Base-by-base conservation (phyloP, 2,329 filamentous ascomycete species). In the Colletotrichum sp. region DNA sequence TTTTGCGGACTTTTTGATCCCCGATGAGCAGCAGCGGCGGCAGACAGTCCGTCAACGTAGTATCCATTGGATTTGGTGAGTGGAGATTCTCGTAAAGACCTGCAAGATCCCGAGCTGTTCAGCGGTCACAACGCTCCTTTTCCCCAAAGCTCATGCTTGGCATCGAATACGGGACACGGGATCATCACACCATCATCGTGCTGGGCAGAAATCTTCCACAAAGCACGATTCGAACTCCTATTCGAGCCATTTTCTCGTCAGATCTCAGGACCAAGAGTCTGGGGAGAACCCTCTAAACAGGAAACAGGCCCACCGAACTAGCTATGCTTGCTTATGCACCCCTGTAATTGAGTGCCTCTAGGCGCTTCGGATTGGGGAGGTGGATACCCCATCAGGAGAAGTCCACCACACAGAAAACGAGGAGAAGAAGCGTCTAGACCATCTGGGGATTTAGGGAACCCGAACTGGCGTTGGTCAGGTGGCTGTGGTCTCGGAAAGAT, bases 281-380 rank as follows among this genome's bases (percentile, higher is more conserved):
- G 66, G 71, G 67, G 44, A 34, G 25, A 52, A 34, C 22, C 25
- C 72, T 71, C 60, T 74, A 52, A 74, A 74, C 48, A 71, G 68
- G 72, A 71, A 74, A 74, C 72, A 61, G 67, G 48, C 32, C 72
- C 67, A 71, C 72, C 52, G 44, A 71, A 66, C 60, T 71, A 61
- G 61, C 34, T 70, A 74, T 65, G 71, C 71, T 65, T 60, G 66
- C 25, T 70, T 48, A 44, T 16, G 66, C 34, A 19, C 48, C 69
- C 69, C 60, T 61, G 59, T 30, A 61, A 52, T 22, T 32, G 16
- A 61, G 19, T n/a, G 28, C 57, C 44, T 57, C 32, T 55, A 44
- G 59, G 68, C 36, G 36, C 34, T 64, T 63, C 60, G 39, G 30
- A 57, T 55, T 55, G 59, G 68, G 48, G 60, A 48, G 60, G 55